These are phyloP conservation scores for Apiospora malaysiana DNA, from an alignment of 2,329 filamentous ascomycete genomes.

Conservation along the genomic window DNA sequence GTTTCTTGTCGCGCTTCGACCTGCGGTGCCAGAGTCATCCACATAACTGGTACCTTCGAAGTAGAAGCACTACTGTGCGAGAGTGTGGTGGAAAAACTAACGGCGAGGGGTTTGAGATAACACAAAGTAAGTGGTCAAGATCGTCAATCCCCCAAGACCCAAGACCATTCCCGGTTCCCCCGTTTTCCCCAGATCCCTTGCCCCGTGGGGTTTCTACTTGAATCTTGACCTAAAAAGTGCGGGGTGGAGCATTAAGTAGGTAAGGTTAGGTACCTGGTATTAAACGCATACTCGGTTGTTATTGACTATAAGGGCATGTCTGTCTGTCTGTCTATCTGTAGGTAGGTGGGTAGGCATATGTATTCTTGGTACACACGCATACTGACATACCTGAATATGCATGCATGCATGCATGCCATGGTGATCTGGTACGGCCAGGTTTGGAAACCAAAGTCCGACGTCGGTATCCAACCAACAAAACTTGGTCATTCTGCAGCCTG, in stretches of 20 bases:
- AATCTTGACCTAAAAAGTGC: background rate
- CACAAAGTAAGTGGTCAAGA: background rate
- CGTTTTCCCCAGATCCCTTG: background rate
- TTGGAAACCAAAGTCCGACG: background rate
- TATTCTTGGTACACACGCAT: background rate
- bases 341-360: no score
- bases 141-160: background rate
- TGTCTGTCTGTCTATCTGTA: no score
- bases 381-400: background rate
- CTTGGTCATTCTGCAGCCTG: background rate
- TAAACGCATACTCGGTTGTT: no score
- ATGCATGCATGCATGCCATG: background rate
- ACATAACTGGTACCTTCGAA: background rate
- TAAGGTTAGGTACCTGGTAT: no score
- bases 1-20: no score
- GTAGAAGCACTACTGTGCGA: background rate
- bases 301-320: background rate
- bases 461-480: background rate
- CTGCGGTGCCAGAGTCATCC: no score
- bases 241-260: background rate
- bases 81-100: background rate
- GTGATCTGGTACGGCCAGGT: background rate
- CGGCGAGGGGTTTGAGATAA: background rate
- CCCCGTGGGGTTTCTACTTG: conserved; percentile 7
- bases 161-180: background rate